Conservation (phyloP, 768 basidiomycete species). For the Terana coerulea region DNA sequence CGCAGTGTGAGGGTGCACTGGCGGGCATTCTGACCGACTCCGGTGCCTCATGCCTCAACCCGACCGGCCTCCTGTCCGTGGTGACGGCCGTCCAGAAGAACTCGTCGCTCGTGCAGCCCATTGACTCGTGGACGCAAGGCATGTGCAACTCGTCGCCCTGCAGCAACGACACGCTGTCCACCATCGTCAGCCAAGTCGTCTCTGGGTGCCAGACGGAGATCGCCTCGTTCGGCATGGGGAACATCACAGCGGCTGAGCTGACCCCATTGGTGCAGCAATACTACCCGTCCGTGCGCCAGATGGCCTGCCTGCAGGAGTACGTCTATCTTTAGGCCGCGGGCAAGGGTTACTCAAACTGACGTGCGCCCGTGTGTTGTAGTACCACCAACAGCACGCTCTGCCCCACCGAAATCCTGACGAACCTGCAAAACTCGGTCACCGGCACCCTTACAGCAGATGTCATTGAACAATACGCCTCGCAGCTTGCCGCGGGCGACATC, state of each 20-base stretch:
- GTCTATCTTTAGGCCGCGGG: too few relatives aligned
- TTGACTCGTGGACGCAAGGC: constrained; percentile 60
- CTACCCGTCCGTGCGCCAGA: constrained; percentile 55
- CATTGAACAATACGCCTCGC: constrained; percentile 13
- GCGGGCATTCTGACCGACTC: constrained; percentile 36
- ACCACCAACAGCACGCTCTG: constrained; percentile 46
- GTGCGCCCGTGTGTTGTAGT: constrained; percentile 19
- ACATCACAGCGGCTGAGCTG: constrained; percentile 15
- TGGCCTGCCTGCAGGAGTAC: constrained; percentile 65
- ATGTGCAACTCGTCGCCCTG: constrained; percentile 52
- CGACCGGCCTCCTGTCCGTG: constrained; percentile 40
- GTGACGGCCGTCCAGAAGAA: constrained; percentile 28
- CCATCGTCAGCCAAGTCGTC: constrained; percentile 51
- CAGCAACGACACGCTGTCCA: constrained; percentile 54
- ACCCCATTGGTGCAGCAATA: constrained; percentile 41
- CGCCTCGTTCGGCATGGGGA: constrained; percentile 19
- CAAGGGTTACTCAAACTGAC: not conserved
- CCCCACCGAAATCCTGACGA: constrained; percentile 50
- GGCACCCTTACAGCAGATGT: constrained; percentile 23
- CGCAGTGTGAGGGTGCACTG: constrained; percentile 46
- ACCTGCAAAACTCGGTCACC: constrained; percentile 42
- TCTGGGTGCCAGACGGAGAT: constrained; percentile 46
- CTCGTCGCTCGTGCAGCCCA: constrained; percentile 40
- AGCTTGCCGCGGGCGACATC: constrained; percentile 11
- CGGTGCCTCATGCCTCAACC: constrained; percentile 49